Evolutionary conservation across 2,329 filamentous ascomycete genomes (phyloP).

Genomic region (Tricladium varicosporioides): DNA sequence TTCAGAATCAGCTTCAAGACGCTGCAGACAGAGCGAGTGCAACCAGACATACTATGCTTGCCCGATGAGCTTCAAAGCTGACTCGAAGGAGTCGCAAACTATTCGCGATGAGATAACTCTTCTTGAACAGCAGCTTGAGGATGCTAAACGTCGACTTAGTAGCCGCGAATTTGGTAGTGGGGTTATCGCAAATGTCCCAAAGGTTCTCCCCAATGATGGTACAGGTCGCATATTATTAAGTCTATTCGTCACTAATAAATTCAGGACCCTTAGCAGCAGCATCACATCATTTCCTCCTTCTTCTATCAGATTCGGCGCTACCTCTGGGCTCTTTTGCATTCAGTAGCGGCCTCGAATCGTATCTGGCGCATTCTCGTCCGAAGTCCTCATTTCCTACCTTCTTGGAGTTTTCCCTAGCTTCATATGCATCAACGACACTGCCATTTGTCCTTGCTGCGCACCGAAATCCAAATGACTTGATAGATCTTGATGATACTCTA

Average conservation of each 20-base stretch:
- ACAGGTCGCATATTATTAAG: background rate
- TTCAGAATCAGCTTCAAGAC: background rate
- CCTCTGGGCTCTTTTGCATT: constrained; percentile 87
- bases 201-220: constrained; percentile 21
- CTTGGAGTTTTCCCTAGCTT: constrained; percentile 66
- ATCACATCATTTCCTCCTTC: constrained; percentile 63
- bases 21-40: no score
- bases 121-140: constrained; percentile 47
- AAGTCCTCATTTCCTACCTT: constrained; percentile 59
- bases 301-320: constrained; percentile 78
- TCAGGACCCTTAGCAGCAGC: constrained; percentile 24
- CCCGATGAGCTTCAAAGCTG: constrained; percentile 24
- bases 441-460: constrained; percentile 73
- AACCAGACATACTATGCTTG: background rate
- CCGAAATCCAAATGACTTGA: constrained; percentile 49
- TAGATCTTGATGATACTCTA: constrained; percentile 67
- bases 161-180: constrained; percentile 17
- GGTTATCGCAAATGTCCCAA: constrained; percentile 25
- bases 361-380: constrained; percentile 63
- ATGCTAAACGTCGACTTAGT: constrained; percentile 44
- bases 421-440: constrained; percentile 69
- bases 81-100: constrained; percentile 33
- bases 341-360: constrained; percentile 79
- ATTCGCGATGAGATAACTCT: constrained; percentile 52
- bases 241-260: constrained; percentile 7